Evolutionary conservation across 2,329 filamentous ascomycete species (phyloP).

Genomic region (Blumeria graminis): DNA sequence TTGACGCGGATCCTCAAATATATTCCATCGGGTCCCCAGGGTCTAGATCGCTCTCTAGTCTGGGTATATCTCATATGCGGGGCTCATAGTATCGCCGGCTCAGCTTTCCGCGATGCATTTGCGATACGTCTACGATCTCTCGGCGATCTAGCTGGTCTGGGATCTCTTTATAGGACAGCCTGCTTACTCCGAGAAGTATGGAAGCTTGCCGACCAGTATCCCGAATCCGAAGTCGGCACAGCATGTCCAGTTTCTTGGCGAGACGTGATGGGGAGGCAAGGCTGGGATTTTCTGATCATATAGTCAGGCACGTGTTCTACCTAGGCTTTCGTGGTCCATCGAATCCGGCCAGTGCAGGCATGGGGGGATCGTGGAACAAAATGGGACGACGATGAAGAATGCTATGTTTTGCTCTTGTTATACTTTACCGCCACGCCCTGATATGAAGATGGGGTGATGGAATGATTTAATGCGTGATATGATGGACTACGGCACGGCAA

Average conservation of each 20-base stretch:
- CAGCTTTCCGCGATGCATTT: constrained; percentile 56
- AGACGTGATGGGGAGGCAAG: constrained; percentile 75
- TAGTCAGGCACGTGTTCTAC: constrained; percentile 17
- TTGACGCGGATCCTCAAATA: constrained; percentile 53
- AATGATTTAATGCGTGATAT: too few relatives aligned
- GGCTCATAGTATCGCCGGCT: constrained; percentile 46
- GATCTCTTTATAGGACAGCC: constrained; percentile 66
- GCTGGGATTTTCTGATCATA: constrained; percentile 83
- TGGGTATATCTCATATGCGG: constrained; percentile 87
- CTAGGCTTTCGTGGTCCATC: too few relatives aligned
- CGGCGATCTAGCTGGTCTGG: constrained; percentile 53
- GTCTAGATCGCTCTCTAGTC: constrained; percentile 73
- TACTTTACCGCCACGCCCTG: too few relatives aligned
- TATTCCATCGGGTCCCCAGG: constrained; percentile 58
- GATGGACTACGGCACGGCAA: too few relatives aligned
- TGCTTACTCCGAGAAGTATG: constrained; percentile 65
- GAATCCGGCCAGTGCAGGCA: too few relatives aligned
- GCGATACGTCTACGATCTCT: constrained; percentile 49
- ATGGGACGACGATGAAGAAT: too few relatives aligned
- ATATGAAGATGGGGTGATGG: too few relatives aligned
- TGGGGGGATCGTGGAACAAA: too few relatives aligned
- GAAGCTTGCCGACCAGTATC: constrained; percentile 39
- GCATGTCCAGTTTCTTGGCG: constrained; percentile 71
- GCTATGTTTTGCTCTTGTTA: too few relatives aligned
- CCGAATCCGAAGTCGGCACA: constrained; percentile 16